Percentiles rank a stretch among this genome's conserved stretches.
phyloP scores from a whole-genome alignment of 1,284 basidiomycete species.

The Termitomyces sp. region DNA sequence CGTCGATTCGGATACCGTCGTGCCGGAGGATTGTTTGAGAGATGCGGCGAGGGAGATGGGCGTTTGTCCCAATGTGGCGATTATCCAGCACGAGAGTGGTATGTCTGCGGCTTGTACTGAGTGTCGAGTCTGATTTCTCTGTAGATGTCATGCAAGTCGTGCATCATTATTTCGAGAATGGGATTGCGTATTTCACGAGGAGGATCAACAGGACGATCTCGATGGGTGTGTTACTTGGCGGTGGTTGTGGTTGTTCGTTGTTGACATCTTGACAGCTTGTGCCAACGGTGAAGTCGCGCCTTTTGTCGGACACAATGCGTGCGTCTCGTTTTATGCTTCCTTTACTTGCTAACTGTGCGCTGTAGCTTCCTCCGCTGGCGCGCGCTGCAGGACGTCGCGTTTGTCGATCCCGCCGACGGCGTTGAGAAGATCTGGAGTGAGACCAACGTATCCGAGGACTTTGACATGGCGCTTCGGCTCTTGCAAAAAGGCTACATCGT shows the following conservation, averaged over 20 bases:
- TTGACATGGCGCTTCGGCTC: constrained; percentile 66
- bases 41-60: constrained; percentile 81
- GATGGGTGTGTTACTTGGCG: constrained; percentile 70
- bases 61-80: constrained; percentile 72
- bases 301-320: constrained; percentile 84
- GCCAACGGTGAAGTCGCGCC: constrained; percentile 81
- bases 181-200: constrained; percentile 77
- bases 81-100: constrained; percentile 76
- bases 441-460: constrained; percentile 81
- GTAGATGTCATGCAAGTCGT: constrained; percentile 80
- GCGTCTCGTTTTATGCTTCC: neutral
- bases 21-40: constrained; percentile 81
- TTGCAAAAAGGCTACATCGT: constrained; percentile 58
- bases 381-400: constrained; percentile 77
- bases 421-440: constrained; percentile 77
- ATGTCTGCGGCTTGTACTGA: neutral
- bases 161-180: constrained; percentile 83
- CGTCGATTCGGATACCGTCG: constrained; percentile 80
- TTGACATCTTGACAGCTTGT: constrained; percentile 25
- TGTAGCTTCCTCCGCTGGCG: constrained; percentile 70
- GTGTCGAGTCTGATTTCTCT: neutral
- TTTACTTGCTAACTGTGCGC: neutral
- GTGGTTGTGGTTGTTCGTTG: neutral
- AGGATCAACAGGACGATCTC: constrained; percentile 76
- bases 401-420: constrained; percentile 61